Conservation (phyloP, 345 rosid species). For the Trapa bicornis region DNA sequence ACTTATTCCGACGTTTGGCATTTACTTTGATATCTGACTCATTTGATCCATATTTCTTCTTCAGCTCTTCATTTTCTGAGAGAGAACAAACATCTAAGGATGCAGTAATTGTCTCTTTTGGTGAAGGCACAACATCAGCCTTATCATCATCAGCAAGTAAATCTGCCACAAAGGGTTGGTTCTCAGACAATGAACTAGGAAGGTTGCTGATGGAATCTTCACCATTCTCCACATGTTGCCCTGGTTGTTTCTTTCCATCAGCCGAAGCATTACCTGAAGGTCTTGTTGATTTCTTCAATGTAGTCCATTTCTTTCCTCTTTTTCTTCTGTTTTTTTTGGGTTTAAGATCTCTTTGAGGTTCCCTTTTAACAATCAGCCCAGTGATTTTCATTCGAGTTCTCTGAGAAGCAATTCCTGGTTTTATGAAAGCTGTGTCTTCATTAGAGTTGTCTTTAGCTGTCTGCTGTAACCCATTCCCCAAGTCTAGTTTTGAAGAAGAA, state of each 20-base stretch:
- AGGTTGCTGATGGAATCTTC: slow-evolving; percentile 5
- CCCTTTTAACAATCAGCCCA: neutral
- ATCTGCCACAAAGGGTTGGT: slow-evolving; percentile 19
- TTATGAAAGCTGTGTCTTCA: slow-evolving; percentile 28
- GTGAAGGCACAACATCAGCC: slow-evolving; percentile 9
- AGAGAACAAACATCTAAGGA: slow-evolving; percentile 13
- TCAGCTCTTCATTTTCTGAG: slow-evolving; percentile 18
- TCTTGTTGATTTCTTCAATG: slow-evolving; percentile 3
- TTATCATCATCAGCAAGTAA: slow-evolving; percentile 33
- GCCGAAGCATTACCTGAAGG: slow-evolving; percentile 3
- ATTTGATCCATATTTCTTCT: slow-evolving; percentile 45
- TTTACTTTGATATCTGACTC: slow-evolving; percentile 25
- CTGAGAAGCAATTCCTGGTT: slow-evolving; percentile 20
- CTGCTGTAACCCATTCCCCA: slow-evolving; percentile 49
- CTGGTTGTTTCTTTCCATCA: slow-evolving; percentile 33
- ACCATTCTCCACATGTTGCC: slow-evolving; percentile 18
- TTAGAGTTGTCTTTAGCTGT: slow-evolving; percentile 29
- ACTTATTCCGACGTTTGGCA: neutral
- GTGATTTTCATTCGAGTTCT: slow-evolving; percentile 7
- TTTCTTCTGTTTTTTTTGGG: slow-evolving; percentile 2
- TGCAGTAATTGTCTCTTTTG: slow-evolving; percentile 15
- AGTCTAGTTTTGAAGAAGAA: slow-evolving; percentile 37
- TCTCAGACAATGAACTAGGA: neutral
- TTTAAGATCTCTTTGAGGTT: neutral
- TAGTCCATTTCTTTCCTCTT: slow-evolving; percentile 11